phyloP scores from a whole-genome alignment of 2,329 filamentous ascomycete genomes.

The Beauveria asiatica region DNA sequence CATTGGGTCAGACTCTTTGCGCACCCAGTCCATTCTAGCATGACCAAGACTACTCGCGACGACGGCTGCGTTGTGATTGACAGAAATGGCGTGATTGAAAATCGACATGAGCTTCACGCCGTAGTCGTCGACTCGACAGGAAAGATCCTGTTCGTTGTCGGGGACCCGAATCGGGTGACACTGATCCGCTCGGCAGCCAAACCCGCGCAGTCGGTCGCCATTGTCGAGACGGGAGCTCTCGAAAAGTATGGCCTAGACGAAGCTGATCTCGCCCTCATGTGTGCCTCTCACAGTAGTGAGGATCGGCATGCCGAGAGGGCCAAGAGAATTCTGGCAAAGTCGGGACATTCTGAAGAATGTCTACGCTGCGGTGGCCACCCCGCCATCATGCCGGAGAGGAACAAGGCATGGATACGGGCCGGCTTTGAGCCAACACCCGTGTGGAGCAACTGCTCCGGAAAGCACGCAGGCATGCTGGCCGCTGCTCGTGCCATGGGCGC shows the following conservation, averaged over 20 bases:
- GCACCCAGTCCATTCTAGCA: neutral
- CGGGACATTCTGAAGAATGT: constrained; percentile 24
- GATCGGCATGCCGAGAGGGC: constrained; percentile 30
- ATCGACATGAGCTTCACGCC: constrained; percentile 34
- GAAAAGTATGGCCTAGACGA: constrained; percentile 29
- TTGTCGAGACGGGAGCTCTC: constrained; percentile 32
- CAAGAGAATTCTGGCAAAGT: constrained; percentile 28
- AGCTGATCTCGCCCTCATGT: constrained; percentile 36
- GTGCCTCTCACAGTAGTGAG: constrained; percentile 39
- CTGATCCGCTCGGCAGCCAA: constrained; percentile 38
- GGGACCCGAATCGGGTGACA: constrained; percentile 32
- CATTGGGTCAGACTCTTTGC: neutral
- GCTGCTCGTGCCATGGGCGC: constrained; percentile 29
- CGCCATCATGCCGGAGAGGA: constrained; percentile 25
- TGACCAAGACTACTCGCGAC: constrained; percentile 9
- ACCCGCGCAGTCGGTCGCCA: constrained; percentile 34
- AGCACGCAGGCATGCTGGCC: constrained; percentile 39
- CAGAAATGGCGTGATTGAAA: constrained; percentile 33
- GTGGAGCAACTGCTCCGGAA: constrained; percentile 40
- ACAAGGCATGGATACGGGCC: constrained; percentile 29
- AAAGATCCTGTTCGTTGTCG: constrained; percentile 29
- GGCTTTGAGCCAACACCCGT: constrained; percentile 29
- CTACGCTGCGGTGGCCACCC: constrained; percentile 36
- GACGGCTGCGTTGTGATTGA: constrained; percentile 27
- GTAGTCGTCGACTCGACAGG: constrained; percentile 31